Evolutionary conservation across 768 basidiomycete species (phyloP).

Genomic region (Suillus luteus): DNA sequence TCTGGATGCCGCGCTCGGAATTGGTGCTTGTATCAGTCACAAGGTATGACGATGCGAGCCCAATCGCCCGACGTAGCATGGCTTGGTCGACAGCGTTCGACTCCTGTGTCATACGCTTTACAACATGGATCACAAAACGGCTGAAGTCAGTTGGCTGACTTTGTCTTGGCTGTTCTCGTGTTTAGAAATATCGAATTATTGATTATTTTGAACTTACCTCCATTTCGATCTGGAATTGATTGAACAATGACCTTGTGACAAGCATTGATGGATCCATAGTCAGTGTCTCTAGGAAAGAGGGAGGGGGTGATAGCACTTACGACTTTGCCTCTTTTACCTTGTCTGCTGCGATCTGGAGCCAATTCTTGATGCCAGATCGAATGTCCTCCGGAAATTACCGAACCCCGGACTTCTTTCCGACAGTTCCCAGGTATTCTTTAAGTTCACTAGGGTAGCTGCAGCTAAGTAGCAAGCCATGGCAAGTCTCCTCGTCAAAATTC

Average conservation of each 20-base stretch:
- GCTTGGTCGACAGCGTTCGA: slow-evolving; percentile 58
- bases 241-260: slow-evolving; percentile 23
- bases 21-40: slow-evolving; percentile 72
- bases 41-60: slow-evolving; percentile 76
- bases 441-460: not conserved
- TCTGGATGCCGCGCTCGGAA: slow-evolving; percentile 51
- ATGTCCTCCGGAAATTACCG: slow-evolving; percentile 14
- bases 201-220: slow-evolving; percentile 26
- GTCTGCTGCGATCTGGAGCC: slow-evolving; percentile 4
- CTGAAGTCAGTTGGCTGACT: slow-evolving; percentile 59
- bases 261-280: slow-evolving; percentile 28
- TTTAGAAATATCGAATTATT: not conserved
- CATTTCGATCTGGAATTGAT: slow-evolving; percentile 31
- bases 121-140: slow-evolving; percentile 55
- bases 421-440: not conserved
- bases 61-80: slow-evolving; percentile 62
- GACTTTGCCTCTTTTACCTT: slow-evolving; percentile 1
- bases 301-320: not conserved
- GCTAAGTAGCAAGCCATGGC: slow-evolving; percentile 6
- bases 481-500: slow-evolving; percentile 19
- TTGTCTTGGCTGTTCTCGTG: slow-evolving; percentile 26
- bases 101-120: slow-evolving; percentile 52
- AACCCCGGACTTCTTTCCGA: not conserved
- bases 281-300: not conserved
- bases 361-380: not conserved